Evolutionary conservation across 768 basidiomycete genomes (phyloP).

Genomic region (Pleurotus tuber-regium): DNA sequence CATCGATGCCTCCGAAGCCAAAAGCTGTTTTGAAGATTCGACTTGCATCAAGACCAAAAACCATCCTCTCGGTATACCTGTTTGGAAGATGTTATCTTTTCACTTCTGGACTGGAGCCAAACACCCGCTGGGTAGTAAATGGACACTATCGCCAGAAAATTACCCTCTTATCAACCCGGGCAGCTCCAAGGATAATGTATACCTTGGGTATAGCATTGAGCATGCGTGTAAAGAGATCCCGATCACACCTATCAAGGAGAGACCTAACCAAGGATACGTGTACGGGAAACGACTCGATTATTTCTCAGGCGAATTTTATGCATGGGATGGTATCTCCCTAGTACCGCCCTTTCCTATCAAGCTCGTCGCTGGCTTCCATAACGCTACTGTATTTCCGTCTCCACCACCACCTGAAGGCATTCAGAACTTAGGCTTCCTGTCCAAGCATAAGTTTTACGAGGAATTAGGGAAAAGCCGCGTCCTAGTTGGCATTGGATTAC

Average conservation of each 20-base stretch:
- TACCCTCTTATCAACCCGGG: slow-evolving; percentile 5
- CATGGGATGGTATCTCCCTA: slow-evolving; percentile 25
- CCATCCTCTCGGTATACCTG: slow-evolving; percentile 32
- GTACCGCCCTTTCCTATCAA: not conserved
- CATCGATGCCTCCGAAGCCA: not conserved
- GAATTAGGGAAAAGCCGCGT: slow-evolving; percentile 24
- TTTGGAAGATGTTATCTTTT: slow-evolving; percentile 35
- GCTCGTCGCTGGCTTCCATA: slow-evolving; percentile 20
- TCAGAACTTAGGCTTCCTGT: slow-evolving; percentile 21
- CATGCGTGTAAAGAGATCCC: slow-evolving; percentile 21
- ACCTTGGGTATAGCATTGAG: slow-evolving; percentile 30
- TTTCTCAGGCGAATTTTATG: slow-evolving; percentile 21
- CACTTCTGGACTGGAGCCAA: slow-evolving; percentile 20
- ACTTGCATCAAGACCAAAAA: slow-evolving; percentile 23
- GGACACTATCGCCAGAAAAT: slow-evolving; percentile 31
- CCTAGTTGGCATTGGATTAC: slow-evolving; percentile 28
- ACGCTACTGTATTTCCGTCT: slow-evolving; percentile 19
- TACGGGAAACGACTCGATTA: slow-evolving; percentile 28
- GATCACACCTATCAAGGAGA: slow-evolving; percentile 23
- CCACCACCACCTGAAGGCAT: slow-evolving; percentile 21
- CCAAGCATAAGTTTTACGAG: slow-evolving; percentile 17
- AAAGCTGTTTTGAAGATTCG: not conserved
- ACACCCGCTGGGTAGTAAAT: slow-evolving; percentile 23
- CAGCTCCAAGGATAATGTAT: slow-evolving; percentile 5
- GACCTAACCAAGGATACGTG: slow-evolving; percentile 24